These are phyloP conservation scores for Ophiosphaerella narmari DNA, from an alignment of 2,329 filamentous ascomycete species.

Conservation along the genomic window DNA sequence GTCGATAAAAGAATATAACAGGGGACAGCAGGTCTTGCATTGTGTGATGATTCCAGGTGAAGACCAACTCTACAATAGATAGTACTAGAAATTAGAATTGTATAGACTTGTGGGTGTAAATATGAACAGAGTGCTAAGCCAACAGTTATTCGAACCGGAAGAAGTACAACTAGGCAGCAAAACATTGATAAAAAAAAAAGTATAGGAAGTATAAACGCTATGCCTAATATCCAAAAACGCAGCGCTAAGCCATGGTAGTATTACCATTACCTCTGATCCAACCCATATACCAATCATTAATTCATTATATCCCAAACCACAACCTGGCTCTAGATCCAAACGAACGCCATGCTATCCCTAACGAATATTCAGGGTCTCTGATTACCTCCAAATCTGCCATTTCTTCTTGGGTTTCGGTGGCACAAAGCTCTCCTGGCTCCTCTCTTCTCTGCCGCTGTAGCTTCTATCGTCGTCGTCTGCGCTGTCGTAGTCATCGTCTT, in stretches of 20 bases:
- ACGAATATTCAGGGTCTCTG: not conserved
- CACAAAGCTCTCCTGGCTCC: slow-evolving; percentile 40
- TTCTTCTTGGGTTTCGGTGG: slow-evolving; percentile 46
- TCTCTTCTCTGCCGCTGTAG: slow-evolving; percentile 32
- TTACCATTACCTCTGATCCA: not conserved
- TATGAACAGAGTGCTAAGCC: too few relatives aligned
- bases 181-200: not conserved
- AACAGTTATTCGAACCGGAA: too few relatives aligned
- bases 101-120: too few relatives aligned
- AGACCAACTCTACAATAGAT: too few relatives aligned
- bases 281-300: not conserved
- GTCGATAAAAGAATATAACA: too few relatives aligned
- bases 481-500: slow-evolving; percentile 35
- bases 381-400: slow-evolving; percentile 44
- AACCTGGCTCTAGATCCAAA: not conserved
- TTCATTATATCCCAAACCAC: not conserved
- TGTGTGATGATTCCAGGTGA: too few relatives aligned
- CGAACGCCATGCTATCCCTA: not conserved
- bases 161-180: not conserved
- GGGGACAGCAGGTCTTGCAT: too few relatives aligned
- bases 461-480: slow-evolving; percentile 26
- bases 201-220: slow-evolving; percentile 1
- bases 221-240: not conserved
- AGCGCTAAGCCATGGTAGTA: not conserved
- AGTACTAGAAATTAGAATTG: too few relatives aligned